Percentiles rank a stretch among this genome's conserved stretches.
These are phyloP conservation scores for Colletotrichum theobromicola DNA, from an alignment of 2,329 filamentous ascomycete genomes.

Conservation along the genomic window DNA sequence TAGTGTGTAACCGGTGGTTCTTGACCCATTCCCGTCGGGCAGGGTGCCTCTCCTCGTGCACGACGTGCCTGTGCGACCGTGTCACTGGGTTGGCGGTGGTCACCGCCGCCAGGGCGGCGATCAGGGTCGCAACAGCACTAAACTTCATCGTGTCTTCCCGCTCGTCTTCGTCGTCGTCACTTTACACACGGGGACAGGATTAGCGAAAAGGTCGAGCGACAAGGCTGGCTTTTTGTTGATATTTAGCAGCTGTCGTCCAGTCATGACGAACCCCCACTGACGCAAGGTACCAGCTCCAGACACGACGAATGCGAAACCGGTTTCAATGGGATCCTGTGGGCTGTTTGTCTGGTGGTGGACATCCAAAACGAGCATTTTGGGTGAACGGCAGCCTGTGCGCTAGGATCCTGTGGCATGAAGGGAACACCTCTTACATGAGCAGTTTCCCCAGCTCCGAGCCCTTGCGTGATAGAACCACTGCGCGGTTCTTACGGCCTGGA, in stretches of 20 bases:
- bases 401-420: slow-evolving; percentile 2
- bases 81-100: slow-evolving; percentile 8
- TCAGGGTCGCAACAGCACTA: slow-evolving; percentile 7
- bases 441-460: background rate
- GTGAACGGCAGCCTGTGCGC: slow-evolving; percentile 19
- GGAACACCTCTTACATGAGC: slow-evolving; percentile 10
- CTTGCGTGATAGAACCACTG: background rate
- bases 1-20: slow-evolving; percentile 6
- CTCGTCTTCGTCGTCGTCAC: slow-evolving; percentile 2
- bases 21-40: slow-evolving; percentile 22
- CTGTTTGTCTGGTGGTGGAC: slow-evolving; percentile 8
- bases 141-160: slow-evolving; percentile 18
- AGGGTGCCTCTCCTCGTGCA: slow-evolving; percentile 23
- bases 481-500: background rate
- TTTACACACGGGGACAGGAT: background rate
- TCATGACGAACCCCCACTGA: slow-evolving; percentile 8
- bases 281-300: slow-evolving; percentile 1
- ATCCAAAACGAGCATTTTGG: slow-evolving; percentile 18
- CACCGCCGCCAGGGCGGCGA: slow-evolving; percentile 15
- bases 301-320: slow-evolving; percentile 20
- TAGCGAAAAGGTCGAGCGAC: background rate
- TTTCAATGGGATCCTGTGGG: slow-evolving; percentile 12
- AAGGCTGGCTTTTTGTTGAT: slow-evolving; percentile 16
- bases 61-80: slow-evolving; percentile 19
- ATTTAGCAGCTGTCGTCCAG: slow-evolving; percentile 14